A percentile compares a stretch with the other conserved stretches of the same genome.
Evolutionary conservation across 1,139 yeast species (phyloP).

Genomic region (Candida labiduridarum): DNA sequence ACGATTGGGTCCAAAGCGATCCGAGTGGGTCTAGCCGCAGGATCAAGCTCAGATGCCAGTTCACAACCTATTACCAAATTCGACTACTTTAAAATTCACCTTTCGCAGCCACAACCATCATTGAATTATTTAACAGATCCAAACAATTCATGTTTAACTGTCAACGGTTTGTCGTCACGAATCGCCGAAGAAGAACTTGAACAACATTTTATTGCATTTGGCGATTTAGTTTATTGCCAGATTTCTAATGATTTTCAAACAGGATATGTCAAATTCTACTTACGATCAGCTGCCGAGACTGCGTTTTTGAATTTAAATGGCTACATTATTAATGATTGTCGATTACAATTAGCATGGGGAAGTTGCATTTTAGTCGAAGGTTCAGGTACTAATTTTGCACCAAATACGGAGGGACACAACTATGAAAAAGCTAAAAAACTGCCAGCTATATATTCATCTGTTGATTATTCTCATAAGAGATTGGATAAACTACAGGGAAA

Average conservation of each 20-base stretch:
- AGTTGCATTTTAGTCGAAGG: conserved; percentile 13
- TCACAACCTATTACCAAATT: conserved; percentile 8
- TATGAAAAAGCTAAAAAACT: conserved; percentile 19
- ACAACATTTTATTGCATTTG: conserved; percentile 34
- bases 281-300: conserved; percentile 38
- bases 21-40: conserved; percentile 54
- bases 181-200: conserved; percentile 35
- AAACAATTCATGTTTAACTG: conserved; percentile 32
- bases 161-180: conserved; percentile 32
- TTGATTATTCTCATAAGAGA: conserved; percentile 16
- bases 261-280: conserved; percentile 30
- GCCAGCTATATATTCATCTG: conserved; percentile 24
- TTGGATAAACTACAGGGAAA: conserved; percentile 22
- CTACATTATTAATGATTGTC: conserved; percentile 29
- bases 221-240: conserved; percentile 33
- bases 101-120: conserved; percentile 38
- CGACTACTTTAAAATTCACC: conserved; percentile 9
- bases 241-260: conserved; percentile 23
- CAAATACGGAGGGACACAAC: conserved; percentile 11
- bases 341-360: conserved; percentile 41
- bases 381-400: conserved; percentile 12
- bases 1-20: conserved; percentile 75
- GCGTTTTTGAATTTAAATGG: conserved; percentile 41
- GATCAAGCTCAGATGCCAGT: conserved; percentile 14
- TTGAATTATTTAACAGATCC: conserved; percentile 38